Evolutionary conservation across 1,284 basidiomycete genomes (phyloP).

Genomic region (Boletus austroedulis): DNA sequence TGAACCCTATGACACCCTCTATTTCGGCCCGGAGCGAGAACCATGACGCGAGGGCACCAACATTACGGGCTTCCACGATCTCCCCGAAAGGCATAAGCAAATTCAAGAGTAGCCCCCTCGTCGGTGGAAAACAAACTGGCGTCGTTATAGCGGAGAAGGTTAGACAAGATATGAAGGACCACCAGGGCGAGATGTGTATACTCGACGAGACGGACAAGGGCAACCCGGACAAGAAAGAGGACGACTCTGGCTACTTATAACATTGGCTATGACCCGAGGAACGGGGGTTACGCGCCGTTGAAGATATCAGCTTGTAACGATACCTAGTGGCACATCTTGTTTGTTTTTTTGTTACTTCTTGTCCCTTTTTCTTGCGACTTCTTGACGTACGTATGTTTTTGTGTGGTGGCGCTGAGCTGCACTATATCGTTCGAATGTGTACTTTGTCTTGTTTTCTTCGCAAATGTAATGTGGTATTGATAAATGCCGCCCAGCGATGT

Average conservation of each 20-base stretch:
- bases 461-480: neutral
- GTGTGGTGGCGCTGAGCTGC: slow-evolving; percentile 17
- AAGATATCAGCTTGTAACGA: neutral
- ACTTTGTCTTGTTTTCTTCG: neutral
- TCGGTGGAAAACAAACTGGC: slow-evolving; percentile 42
- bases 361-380: neutral
- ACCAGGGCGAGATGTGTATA: slow-evolving; percentile 25
- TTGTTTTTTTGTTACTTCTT: neutral
- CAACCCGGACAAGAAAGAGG: slow-evolving; percentile 24
- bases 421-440: slow-evolving; percentile 8
- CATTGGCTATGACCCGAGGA: slow-evolving; percentile 2
- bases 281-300: neutral
- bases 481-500: neutral
- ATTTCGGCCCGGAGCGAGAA: slow-evolving; percentile 13
- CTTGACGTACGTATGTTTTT: slow-evolving; percentile 5
- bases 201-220: slow-evolving; percentile 20
- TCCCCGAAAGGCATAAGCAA: slow-evolving; percentile 46
- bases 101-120: slow-evolving; percentile 69
- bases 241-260: slow-evolving; percentile 31
- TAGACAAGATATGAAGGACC: slow-evolving; percentile 31
- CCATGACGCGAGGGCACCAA: slow-evolving; percentile 8
- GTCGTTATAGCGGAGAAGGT: slow-evolving; percentile 44
- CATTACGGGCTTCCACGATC: slow-evolving; percentile 21
- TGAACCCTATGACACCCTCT: slow-evolving; percentile 7
- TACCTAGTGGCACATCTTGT: neutral